Evolutionary conservation across 2,329 filamentous ascomycete genomes (phyloP), one percentile per base, ranked within the genome.

Genomic region (Phialocephala subalpina): DNA sequence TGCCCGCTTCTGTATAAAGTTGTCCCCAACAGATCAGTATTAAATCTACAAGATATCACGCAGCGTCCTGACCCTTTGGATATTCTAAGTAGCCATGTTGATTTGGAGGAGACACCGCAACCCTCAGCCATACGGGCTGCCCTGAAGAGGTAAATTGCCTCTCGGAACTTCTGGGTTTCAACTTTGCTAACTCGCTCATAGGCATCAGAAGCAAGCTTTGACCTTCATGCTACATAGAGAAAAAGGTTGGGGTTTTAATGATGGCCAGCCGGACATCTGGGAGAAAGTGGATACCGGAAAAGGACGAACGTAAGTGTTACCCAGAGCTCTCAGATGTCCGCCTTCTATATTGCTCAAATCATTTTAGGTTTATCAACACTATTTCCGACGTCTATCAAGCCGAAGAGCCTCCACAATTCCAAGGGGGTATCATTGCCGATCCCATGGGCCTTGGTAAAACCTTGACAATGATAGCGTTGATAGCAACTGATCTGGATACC

Each of bases 391-490:
- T n/a, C 4, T 42, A 12, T 12, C 40, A 6, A 18, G 14, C 40
- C 40, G 40, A 42, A 18, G 40, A 12, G 14, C 40, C 40, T 18
- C 40, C 85, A 1, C 86, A 92, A 71, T 87, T 87, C 1, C 81
- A 87, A 12, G 91, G 91, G 22, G 79, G 73, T 61, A 81, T 87
- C 12, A 71, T 86, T 1, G 84, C 84, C 0, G 84, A 87, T 68
- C 83, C 86, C 57, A 86, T 86, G 84, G 84, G 84, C 0, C 81
- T 86, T 80, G 84, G 84, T 0, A 87, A 87, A 67, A 80, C 84
- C 0, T 70, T 85, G 6, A 81, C 80, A 0, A 78, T 82, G 2
- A 73, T 86, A 3, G 78, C 82, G 11, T 25, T 65, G 58, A 18
- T 58, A 42, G 63, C 63, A 1, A 62, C 45, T 25, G 63, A 65